These are phyloP conservation scores for Didymellaceae sp. DNA, from an alignment of 2,329 filamentous ascomycete species.

Conservation along the genomic window DNA sequence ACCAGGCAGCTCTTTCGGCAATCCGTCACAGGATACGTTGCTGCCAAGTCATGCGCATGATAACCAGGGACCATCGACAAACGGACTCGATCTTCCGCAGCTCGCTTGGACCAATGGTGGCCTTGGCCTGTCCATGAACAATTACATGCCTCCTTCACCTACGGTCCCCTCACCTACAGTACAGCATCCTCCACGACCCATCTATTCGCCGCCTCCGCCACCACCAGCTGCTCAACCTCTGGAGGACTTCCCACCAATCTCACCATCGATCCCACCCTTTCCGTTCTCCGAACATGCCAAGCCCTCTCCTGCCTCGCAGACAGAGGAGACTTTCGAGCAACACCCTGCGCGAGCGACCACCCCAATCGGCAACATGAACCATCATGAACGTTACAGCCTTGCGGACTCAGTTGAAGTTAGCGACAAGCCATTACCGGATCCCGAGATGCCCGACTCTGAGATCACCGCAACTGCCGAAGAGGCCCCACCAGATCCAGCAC, in stretches of 20 bases:
- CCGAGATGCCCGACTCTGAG: conserved; percentile 3
- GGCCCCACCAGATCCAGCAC: conserved; percentile 30
- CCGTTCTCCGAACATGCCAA: conserved; percentile 5
- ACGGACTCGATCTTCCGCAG: conserved; percentile 44
- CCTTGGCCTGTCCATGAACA: conserved; percentile 54
- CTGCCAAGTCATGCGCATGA: conserved; percentile 47
- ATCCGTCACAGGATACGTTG: conserved; percentile 38
- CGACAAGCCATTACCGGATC: conserved; percentile 12
- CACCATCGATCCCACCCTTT: conserved; percentile 13
- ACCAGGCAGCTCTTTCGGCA: conserved; percentile 41
- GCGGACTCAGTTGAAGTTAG: conserved; percentile 23
- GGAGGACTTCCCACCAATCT: conserved; percentile 18
- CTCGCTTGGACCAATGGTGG: conserved; percentile 47
- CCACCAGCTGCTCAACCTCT: conserved; percentile 27
- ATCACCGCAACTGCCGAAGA: conserved; percentile 19
- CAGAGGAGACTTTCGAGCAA: conserved; percentile 29
- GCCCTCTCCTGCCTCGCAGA: conserved; percentile 13
- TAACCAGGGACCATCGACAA: conserved; percentile 31
- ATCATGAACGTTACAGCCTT: conserved; percentile 29
- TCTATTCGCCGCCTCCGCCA: conserved; percentile 57
- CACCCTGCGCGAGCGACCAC: conserved; percentile 33
- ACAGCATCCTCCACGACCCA: conserved; percentile 50
- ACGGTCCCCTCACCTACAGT: conserved; percentile 33
- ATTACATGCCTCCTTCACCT: conserved; percentile 31
- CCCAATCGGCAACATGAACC: conserved; percentile 27